These are phyloP conservation scores for Coelastrella sp. DNA, from an alignment of 139 green algal species.

Conservation along the genomic window DNA sequence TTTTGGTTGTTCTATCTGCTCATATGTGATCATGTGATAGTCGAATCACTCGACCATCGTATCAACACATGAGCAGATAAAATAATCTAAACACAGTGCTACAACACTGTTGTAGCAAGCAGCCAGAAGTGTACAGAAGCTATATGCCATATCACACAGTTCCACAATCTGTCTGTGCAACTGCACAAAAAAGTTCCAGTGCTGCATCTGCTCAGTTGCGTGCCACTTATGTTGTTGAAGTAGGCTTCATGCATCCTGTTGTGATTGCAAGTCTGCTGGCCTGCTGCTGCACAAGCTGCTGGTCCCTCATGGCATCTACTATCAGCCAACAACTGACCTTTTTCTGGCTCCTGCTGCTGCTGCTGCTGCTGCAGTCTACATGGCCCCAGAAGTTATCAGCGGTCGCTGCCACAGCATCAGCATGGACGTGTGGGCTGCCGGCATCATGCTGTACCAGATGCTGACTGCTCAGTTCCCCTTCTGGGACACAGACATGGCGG, in stretches of 20 bases:
- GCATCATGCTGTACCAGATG: constrained; percentile 59
- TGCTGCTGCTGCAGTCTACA: constrained; percentile 45
- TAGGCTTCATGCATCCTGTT: neutral
- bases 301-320: too few relatives aligned
- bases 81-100: too few relatives aligned
- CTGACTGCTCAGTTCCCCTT: constrained; percentile 58
- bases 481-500: constrained; percentile 29
- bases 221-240: too few relatives aligned
- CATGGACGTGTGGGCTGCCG: constrained; percentile 54
- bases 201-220: too few relatives aligned
- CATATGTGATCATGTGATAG: too few relatives aligned
- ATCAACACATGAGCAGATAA: too few relatives aligned
- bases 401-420: neutral
- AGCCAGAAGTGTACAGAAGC: too few relatives aligned
- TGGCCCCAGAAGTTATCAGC: constrained; percentile 50
- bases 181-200: too few relatives aligned
- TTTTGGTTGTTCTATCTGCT: neutral
- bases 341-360: neutral
- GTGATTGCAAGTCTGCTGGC: neutral
- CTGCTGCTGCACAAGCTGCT: neutral
- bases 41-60: too few relatives aligned
- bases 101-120: too few relatives aligned
- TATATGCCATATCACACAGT: too few relatives aligned
- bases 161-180: too few relatives aligned
- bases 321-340: neutral